phyloP scores from a whole-genome alignment of 2,329 filamentous ascomycete genomes.

The Aspergillus caelatus region DNA sequence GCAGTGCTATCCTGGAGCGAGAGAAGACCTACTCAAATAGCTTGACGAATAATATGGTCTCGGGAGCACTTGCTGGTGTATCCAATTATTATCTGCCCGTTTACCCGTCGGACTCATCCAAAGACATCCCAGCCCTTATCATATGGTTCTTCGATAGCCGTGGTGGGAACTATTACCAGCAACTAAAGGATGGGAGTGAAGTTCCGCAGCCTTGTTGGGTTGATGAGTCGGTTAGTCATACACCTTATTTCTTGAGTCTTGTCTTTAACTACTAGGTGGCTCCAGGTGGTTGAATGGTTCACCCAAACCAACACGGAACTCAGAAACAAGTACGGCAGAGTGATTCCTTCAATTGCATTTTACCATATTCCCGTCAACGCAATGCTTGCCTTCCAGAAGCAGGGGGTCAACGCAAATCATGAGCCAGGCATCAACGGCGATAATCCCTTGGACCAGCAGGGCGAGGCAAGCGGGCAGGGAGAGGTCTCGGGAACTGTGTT shows the following conservation, averaged over 20 bases:
- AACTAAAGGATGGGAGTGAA: conserved; percentile 17
- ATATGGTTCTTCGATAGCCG: conserved; percentile 75
- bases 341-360: conserved; percentile 57
- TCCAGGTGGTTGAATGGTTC: conserved; percentile 50
- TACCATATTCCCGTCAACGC: conserved; percentile 57
- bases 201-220: conserved; percentile 39
- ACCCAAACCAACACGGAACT: conserved; percentile 33
- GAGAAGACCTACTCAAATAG: conserved; percentile 43
- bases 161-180: conserved; percentile 54
- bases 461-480: conserved; percentile 14
- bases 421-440: conserved; percentile 53
- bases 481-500: conserved; percentile 26
- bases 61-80: conserved; percentile 42
- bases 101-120: conserved; percentile 35
- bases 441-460: conserved; percentile 36
- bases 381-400: conserved; percentile 45
- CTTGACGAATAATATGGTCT: conserved; percentile 50
- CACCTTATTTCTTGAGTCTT: too few species aligned
- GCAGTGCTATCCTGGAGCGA: conserved; percentile 43
- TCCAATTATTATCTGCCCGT: conserved; percentile 61
- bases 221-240: conserved; percentile 34
- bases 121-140: conserved; percentile 47
- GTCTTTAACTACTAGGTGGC: too few species aligned
- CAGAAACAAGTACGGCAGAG: conserved; percentile 30
- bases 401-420: conserved; percentile 45